phyloP scores from a whole-genome alignment of 139 green algal genomes.

The Closterium sp. region DNA sequence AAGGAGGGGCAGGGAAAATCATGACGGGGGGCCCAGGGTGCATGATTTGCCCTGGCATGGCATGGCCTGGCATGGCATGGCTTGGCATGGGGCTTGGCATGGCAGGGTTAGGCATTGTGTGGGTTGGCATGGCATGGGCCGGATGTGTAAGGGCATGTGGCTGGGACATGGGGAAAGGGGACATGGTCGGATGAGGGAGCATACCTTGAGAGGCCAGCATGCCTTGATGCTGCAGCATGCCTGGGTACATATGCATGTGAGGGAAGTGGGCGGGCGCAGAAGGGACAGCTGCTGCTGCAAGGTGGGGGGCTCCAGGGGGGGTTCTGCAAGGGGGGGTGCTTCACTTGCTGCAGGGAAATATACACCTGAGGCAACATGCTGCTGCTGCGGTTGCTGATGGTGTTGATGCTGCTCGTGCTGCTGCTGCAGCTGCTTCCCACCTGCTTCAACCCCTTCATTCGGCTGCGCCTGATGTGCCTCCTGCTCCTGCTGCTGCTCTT shows the following conservation, averaged over 20 bases:
- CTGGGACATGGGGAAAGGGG: neutral
- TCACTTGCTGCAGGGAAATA: too few species aligned
- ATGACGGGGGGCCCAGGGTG: neutral
- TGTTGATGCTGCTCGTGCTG: neutral
- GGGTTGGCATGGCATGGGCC: neutral
- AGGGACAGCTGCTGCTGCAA: neutral
- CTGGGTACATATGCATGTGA: neutral
- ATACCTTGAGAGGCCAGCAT: neutral
- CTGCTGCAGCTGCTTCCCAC: neutral
- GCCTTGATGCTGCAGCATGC: neutral
- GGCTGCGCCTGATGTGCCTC: neutral
- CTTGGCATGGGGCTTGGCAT: too few species aligned
- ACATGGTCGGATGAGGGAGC: neutral
- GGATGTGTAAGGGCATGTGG: neutral
- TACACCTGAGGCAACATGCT: too few species aligned
- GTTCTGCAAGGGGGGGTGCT: too few species aligned
- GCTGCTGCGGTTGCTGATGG: neutral
- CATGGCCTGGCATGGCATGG: too few species aligned
- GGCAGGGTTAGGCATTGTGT: neutral
- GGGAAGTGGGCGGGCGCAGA: neutral
- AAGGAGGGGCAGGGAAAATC: neutral
- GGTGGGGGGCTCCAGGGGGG: too few species aligned
- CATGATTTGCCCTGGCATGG: neutral
- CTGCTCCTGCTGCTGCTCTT: neutral
- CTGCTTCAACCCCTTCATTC: neutral